These are phyloP conservation scores for Lophiotrema nucula DNA, from an alignment of 495 filamentous ascomycete species.

Conservation along the genomic window DNA sequence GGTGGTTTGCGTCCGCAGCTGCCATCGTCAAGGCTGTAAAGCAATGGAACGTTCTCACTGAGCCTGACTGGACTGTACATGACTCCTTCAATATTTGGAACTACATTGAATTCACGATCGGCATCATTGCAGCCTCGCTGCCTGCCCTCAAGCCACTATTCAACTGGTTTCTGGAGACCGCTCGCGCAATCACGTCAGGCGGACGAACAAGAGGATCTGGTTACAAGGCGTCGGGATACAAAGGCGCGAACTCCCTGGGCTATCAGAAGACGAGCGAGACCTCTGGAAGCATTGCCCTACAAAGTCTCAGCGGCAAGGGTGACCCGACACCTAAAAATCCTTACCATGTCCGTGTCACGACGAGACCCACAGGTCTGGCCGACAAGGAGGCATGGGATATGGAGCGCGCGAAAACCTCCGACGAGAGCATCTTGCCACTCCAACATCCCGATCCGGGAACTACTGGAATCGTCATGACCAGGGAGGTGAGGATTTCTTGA, in stretches of 20 bases:
- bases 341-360: conserved; percentile 21
- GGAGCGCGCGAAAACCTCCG: conserved; percentile 19
- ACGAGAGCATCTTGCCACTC: conserved; percentile 25
- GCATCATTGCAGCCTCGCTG: conserved; percentile 36
- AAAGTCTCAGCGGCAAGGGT: conserved; percentile 12
- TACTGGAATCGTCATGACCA: conserved; percentile 31
- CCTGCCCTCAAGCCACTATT: conserved; percentile 39
- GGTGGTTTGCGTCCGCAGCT: conserved; percentile 38
- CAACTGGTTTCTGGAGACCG: conserved; percentile 30
- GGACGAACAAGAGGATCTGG: conserved; percentile 14
- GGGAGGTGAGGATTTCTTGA: conserved; percentile 25
- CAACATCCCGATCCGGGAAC: conserved; percentile 4
- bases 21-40: conserved; percentile 37
- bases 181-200: conserved; percentile 30
- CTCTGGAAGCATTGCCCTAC: conserved; percentile 21
- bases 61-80: conserved; percentile 32
- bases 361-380: conserved; percentile 1
- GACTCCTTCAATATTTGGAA: conserved; percentile 39
- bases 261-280: conserved; percentile 24
- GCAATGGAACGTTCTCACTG: conserved; percentile 31
- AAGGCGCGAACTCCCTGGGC: conserved; percentile 14
- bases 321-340: conserved; percentile 9
- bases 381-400: conserved; percentile 26
- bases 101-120: conserved; percentile 36
- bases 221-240: conserved; percentile 11